These are phyloP conservation scores for Taphrina populina DNA, from an alignment of 1,139 yeast species.

Conservation along the genomic window DNA sequence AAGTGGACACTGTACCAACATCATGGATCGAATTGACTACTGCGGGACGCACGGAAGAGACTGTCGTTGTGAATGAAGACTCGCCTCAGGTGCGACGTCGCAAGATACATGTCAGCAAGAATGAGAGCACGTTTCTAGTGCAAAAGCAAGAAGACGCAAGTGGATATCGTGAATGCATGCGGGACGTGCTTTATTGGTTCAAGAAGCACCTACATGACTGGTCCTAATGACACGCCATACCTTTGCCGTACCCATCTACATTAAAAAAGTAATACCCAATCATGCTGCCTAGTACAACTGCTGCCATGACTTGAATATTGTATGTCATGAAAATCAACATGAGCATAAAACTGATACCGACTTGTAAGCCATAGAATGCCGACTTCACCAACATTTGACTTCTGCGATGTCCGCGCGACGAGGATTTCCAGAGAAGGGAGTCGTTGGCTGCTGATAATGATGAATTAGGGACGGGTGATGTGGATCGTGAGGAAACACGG, in stretches of 20 bases:
- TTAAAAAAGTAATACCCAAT: conserved; percentile 23
- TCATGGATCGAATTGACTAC: background rate
- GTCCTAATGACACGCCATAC: conserved; percentile 31
- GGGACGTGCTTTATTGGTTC: conserved; percentile 18
- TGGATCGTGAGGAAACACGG: background rate
- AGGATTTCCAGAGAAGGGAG: background rate
- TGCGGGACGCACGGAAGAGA: background rate
- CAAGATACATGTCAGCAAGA: background rate
- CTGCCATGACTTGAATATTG: conserved; percentile 30
- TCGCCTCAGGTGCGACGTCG: background rate
- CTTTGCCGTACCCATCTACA: conserved; percentile 7
- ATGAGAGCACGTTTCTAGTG: background rate
- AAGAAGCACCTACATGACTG: conserved; percentile 32
- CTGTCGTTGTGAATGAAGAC: background rate
- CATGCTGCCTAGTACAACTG: conserved; percentile 17
- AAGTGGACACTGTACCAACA: background rate
- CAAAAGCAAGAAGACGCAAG: background rate
- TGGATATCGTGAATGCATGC: conserved; percentile 12
- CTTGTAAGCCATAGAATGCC: conserved; percentile 14
- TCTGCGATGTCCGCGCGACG: background rate
- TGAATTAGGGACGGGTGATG: background rate
- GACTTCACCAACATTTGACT: conserved; percentile 6
- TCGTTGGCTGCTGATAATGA: background rate
- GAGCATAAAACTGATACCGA: conserved; percentile 21
- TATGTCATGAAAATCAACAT: conserved; percentile 32